These are phyloP conservation scores for Claviceps sp. DNA, from an alignment of 2,329 filamentous ascomycete species.

Conservation along the genomic window DNA sequence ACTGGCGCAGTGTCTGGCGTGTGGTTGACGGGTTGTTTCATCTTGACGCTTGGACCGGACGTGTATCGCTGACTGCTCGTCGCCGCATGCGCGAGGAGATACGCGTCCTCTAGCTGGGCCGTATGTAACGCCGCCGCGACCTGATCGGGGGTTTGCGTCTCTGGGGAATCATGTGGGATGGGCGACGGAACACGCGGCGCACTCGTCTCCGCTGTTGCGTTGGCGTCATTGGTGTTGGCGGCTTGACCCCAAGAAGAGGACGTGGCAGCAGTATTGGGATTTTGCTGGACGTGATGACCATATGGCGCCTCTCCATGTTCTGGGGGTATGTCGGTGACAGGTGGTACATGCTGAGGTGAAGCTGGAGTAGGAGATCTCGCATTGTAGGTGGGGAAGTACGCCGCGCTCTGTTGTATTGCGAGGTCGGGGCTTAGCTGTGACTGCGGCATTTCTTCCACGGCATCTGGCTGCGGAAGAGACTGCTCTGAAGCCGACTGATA, in stretches of 20 bases:
- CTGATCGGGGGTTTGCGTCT: conserved; percentile 1
- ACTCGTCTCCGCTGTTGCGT: neutral
- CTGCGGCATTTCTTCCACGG: conserved; percentile 2
- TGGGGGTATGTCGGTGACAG: neutral
- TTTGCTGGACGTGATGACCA: neutral
- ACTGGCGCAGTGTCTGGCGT: conserved; percentile 13
- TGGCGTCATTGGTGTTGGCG: neutral
- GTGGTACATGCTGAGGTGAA: neutral
- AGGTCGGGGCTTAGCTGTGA: conserved; percentile 3
- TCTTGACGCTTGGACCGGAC: conserved; percentile 9
- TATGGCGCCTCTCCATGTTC: neutral
- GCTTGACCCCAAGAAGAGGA: conserved; percentile 1
- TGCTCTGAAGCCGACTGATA: conserved; percentile 16
- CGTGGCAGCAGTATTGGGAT: neutral
- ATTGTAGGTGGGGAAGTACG: conserved; percentile 9
- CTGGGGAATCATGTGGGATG: neutral
- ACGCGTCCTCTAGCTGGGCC: conserved; percentile 4
- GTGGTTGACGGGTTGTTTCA: conserved; percentile 14
- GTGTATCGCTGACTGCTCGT: conserved; percentile 14
- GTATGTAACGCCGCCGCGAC: neutral
- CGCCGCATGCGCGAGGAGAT: conserved; percentile 4
- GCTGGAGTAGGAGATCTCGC: neutral
- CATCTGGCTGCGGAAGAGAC: conserved; percentile 13
- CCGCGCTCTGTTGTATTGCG: conserved; percentile 9
- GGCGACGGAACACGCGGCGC: conserved; percentile 1